A percentile compares a stretch with the other conserved stretches of the same genome.
Evolutionary conservation across 805 yeast species (phyloP).

Genomic region (Suhomyces faveliae): DNA sequence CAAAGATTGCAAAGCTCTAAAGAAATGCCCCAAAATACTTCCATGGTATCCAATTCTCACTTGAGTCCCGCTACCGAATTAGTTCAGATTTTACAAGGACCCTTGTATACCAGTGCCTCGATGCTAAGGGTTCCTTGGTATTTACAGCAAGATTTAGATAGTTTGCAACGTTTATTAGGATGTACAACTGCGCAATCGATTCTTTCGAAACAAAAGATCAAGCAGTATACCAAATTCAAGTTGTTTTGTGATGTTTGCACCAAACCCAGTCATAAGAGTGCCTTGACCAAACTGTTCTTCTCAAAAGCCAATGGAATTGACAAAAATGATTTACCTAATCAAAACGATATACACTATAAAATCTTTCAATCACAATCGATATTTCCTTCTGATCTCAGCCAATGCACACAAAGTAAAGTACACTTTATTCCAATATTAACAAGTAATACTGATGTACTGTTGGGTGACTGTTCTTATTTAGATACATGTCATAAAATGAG

Average conservation of each 20-base stretch:
- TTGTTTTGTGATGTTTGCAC: conserved; percentile 55
- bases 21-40: background rate
- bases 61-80: background rate
- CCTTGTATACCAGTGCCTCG: conserved; percentile 7
- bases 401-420: conserved; percentile 24
- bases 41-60: background rate
- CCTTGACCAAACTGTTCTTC: conserved; percentile 24
- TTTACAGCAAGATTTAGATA: conserved; percentile 3
- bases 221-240: conserved; percentile 33
- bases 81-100: conserved; percentile 9
- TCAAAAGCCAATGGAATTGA: conserved; percentile 11
- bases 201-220: conserved; percentile 41
- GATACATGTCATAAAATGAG: conserved; percentile 90
- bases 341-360: conserved; percentile 1
- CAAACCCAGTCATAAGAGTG: conserved; percentile 33
- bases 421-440: conserved; percentile 31
- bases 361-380: conserved; percentile 8
- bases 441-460: conserved; percentile 60
- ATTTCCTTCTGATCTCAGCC: conserved; percentile 18
- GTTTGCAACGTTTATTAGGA: conserved; percentile 8
- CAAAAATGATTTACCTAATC: background rate
- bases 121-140: background rate
- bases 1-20: conserved; percentile 6
- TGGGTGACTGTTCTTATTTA: conserved; percentile 91
- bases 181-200: conserved; percentile 39